Conservation (phyloP, 1,284 basidiomycete genomes). For the Tetrapyrgos nigripes region DNA sequence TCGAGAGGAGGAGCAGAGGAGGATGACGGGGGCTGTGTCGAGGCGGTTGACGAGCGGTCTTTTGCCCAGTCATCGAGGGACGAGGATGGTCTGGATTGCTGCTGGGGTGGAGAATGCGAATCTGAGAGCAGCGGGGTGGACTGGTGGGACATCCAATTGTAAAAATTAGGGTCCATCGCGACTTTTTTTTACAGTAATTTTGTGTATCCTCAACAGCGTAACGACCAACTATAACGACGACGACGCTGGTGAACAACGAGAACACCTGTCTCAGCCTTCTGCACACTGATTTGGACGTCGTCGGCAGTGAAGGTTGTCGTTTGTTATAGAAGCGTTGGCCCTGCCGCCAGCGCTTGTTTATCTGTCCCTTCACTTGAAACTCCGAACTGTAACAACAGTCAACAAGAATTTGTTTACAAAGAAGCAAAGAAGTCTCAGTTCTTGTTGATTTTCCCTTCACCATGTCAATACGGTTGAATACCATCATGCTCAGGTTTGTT, state of each 20-base stretch:
- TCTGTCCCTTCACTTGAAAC: slow-evolving; percentile 1
- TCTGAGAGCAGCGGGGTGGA: slow-evolving; percentile 48
- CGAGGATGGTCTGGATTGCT: slow-evolving; percentile 23
- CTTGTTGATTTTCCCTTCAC: slow-evolving; percentile 5
- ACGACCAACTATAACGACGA: not conserved
- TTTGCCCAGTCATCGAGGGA: slow-evolving; percentile 46
- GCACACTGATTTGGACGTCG: too few relatives aligned
- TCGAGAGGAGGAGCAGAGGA: slow-evolving; percentile 34
- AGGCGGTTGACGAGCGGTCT: slow-evolving; percentile 35
- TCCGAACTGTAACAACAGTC: not conserved
- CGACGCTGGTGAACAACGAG: not conserved
- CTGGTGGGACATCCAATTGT: slow-evolving; percentile 35
- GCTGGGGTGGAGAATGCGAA: slow-evolving; percentile 31
- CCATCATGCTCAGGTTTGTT: slow-evolving; percentile 54
- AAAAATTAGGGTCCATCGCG: slow-evolving; percentile 15
- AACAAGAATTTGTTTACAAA: not conserved
- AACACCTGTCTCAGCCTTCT: too few relatives aligned
- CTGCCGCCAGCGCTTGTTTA: too few relatives aligned
- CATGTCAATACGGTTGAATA: slow-evolving; percentile 50
- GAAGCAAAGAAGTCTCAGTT: too few relatives aligned
- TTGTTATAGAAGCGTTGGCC: too few relatives aligned
- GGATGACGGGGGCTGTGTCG: slow-evolving; percentile 17
- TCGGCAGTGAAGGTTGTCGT: too few relatives aligned
- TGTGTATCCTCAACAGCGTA: not conserved
- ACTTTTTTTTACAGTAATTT: slow-evolving; percentile 1